Evolutionary conservation across 1,284 basidiomycete species (phyloP), one percentile per base, ranked within the genome.

Genomic region (Xerocomus nothofagi): DNA sequence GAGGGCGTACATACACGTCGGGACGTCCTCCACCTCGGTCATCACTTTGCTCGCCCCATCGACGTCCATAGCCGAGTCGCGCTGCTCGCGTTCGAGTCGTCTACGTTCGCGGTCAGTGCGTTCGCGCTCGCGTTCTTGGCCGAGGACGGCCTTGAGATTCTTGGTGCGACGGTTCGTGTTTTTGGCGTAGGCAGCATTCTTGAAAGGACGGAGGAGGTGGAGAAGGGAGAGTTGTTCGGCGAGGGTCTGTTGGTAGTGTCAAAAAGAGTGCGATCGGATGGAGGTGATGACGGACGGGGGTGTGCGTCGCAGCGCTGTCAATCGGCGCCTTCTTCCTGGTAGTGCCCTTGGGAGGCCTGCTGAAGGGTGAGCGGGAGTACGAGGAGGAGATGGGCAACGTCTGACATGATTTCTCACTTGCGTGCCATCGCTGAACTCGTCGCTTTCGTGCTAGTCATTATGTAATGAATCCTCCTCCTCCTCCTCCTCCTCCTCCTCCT

Each of bases 121-220:
- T 56, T 89, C 86, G 1, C 84, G 75, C 57, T 91, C 88, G 10
- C 86, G 78, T 61, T 91, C 88, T 54, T 87, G 85, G 2, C 78
- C 77, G 11, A 91, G 73, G 2, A 91, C 81, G 3, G 81, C 76
- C 68, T 91, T 91, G 57, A 89, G 63, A 57, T 88, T 88, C 73
- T 87, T 89, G 15, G 86, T 80, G 18, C 87, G 75, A 11, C 86
- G 73, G 53, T 81, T 84, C 8, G 76, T 60, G 57, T 87, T 87
- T 71, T 86, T 89, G 4, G 73, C 75, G 58, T 88, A 86, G 30
- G 74, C 66, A 0, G 80, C 75, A 57, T 85, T 88, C 68, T 91
- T 91, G 73, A 91, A 91, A 0, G 88, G 85, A 1, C 84, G 75
- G 0, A 84, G 81, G 30, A 70, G 66, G 50, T 87, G 77, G 2